phyloP scores from a whole-genome alignment of 805 yeast genomes.

The Suhomyces xylopsoci region DNA sequence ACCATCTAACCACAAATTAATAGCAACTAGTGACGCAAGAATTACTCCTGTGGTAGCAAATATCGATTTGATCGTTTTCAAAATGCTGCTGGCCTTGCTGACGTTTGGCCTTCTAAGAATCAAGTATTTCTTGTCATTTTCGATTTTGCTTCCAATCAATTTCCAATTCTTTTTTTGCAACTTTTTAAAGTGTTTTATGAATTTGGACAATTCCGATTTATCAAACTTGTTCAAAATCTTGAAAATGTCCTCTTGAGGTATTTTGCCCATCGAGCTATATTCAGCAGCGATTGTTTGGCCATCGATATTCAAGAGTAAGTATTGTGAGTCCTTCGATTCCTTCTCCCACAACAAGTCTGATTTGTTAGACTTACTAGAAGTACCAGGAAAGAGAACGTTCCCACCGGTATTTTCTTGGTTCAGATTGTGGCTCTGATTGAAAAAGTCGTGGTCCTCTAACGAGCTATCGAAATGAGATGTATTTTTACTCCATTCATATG shows the following conservation, averaged over 20 bases:
- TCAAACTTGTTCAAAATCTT: constrained; percentile 35
- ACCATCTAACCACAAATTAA: constrained; percentile 25
- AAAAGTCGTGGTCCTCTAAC: constrained; percentile 41
- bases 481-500: constrained; percentile 51
- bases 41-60: constrained; percentile 28
- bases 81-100: constrained; percentile 2
- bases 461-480: constrained; percentile 36
- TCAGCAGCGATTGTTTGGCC: constrained; percentile 33
- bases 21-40: constrained; percentile 17
- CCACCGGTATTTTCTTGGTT: not conserved
- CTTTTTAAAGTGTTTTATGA: constrained; percentile 35
- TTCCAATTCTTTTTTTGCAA: constrained; percentile 50
- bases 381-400: not conserved
- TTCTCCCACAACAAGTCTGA: not conserved
- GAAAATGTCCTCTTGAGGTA: constrained; percentile 40
- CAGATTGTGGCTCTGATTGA: constrained; percentile 26
- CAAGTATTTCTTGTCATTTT: constrained; percentile 10
- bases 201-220: constrained; percentile 31
- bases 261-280: constrained; percentile 41
- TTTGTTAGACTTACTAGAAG: not conserved
- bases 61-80: constrained; percentile 14
- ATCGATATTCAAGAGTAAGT: constrained; percentile 28
- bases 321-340: constrained; percentile 12
- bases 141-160: constrained; percentile 49
- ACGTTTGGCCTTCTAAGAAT: constrained; percentile 5